Percentiles rank a stretch among this genome's conserved stretches.
Conservation (phyloP, 257 asterid genomes). For the Nicotiana undulata region DNA sequence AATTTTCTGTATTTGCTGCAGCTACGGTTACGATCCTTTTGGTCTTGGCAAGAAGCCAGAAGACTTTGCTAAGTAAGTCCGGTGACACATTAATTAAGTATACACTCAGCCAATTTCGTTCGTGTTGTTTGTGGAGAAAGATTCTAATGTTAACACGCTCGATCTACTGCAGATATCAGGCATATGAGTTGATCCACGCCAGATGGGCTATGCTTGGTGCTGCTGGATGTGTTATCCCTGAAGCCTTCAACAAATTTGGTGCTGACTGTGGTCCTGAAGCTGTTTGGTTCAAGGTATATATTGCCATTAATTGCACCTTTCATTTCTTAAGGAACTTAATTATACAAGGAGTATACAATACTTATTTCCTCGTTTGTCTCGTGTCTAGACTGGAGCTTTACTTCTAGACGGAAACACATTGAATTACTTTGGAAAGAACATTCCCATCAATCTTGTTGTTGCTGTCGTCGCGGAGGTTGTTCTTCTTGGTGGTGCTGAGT, state of each 20-base stretch:
- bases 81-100: not conserved
- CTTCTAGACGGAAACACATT: conserved; percentile 97
- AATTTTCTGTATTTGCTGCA: conserved; percentile 13
- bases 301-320: not conserved
- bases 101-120: not conserved
- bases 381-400: conserved; percentile 77
- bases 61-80: conserved; percentile 68
- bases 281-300: conserved; percentile 87
- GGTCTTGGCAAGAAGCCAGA: conserved; percentile 96
- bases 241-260: conserved; percentile 94
- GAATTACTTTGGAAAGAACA: conserved; percentile 85
- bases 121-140: not conserved
- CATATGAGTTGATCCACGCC: conserved; percentile 78
- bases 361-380: not conserved
- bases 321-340: not conserved
- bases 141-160: not conserved
- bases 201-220: conserved; percentile 99
- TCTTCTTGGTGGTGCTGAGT: conserved; percentile 93
- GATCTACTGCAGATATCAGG: conserved; percentile 60
- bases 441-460: conserved; percentile 75
- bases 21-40: conserved; percentile 97
- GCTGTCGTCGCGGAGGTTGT: conserved; percentile 89
- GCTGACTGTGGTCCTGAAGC: conserved; percentile 98
- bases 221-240: conserved; percentile 87
- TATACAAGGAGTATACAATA: no score